Conservation (phyloP, 352 stramenopile genomes). For the Lagenidium sp. region DNA sequence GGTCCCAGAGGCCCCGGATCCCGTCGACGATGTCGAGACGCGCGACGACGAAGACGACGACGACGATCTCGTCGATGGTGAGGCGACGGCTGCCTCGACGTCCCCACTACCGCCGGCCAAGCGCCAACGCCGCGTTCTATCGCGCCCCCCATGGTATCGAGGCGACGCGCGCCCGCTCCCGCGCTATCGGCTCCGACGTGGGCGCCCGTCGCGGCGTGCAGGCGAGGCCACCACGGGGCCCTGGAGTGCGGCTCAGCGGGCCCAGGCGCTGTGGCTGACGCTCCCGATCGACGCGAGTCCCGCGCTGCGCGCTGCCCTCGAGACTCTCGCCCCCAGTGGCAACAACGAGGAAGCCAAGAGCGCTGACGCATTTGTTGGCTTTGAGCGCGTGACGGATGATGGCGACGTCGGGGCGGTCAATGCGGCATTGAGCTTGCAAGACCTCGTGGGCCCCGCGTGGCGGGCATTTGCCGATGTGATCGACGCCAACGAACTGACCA, state of each 20-base stretch:
- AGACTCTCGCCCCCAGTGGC: neutral
- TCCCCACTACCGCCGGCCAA: neutral
- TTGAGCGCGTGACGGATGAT: neutral
- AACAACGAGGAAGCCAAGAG: neutral
- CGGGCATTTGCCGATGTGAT: too few species aligned
- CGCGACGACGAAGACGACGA: conserved; percentile 4
- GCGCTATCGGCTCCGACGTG: neutral
- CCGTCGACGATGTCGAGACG: neutral
- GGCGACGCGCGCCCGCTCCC: neutral
- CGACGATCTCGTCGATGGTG: conserved; percentile 1
- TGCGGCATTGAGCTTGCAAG: neutral
- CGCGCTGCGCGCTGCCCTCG: conserved; percentile 2
- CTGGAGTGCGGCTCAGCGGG: neutral
- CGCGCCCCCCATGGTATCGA: neutral
- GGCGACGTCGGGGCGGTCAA: neutral
- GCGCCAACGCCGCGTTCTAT: neutral
- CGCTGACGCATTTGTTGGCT: neutral
- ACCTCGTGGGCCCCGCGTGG: neutral
- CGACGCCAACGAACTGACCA: too few species aligned
- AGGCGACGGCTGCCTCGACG: too few species aligned
- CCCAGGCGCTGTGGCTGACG: conserved; percentile 10
- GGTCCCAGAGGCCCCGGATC: neutral
- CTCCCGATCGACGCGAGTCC: conserved; percentile 5
- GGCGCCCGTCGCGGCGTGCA: too few species aligned
- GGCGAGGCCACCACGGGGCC: neutral